These are phyloP conservation scores for Dipodascus geniculatus DNA, from an alignment of 805 yeast genomes.

Conservation along the genomic window DNA sequence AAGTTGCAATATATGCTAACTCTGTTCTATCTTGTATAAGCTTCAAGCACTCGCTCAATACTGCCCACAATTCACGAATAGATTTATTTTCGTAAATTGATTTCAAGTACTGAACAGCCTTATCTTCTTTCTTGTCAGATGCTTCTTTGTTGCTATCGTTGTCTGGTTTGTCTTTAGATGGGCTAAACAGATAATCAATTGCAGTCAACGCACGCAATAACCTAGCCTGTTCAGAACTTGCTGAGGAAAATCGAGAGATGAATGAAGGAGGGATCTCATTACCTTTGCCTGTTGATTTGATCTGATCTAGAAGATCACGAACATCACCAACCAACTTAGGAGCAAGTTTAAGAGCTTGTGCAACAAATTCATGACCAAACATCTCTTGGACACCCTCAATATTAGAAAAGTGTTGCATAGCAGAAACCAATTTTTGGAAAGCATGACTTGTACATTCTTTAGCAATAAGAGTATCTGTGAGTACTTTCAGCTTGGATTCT, in stretches of 20 bases:
- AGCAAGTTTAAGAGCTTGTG: constrained; percentile 51
- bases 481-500: constrained; percentile 43
- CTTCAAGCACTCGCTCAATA: constrained; percentile 60
- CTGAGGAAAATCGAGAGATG: constrained; percentile 58
- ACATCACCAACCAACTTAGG: constrained; percentile 44
- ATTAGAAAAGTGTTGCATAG: constrained; percentile 64
- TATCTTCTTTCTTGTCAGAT: constrained; percentile 6
- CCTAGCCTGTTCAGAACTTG: constrained; percentile 81
- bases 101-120: constrained; percentile 10
- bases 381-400: constrained; percentile 49
- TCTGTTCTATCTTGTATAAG: constrained; percentile 47
- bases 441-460: constrained; percentile 80
- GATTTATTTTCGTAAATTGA: constrained; percentile 53
- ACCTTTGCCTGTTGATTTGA: constrained; percentile 28
- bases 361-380: constrained; percentile 57
- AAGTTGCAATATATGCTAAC: constrained; percentile 59
- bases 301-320: constrained; percentile 34
- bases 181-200: constrained; percentile 64
- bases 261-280: constrained; percentile 42
- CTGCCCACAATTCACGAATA: constrained; percentile 75
- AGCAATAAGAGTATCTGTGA: constrained; percentile 58
- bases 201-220: constrained; percentile 80
- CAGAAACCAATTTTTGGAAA: constrained; percentile 69
- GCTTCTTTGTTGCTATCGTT: constrained; percentile 11
- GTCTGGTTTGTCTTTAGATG: constrained; percentile 20